phyloP scores from a whole-genome alignment of 805 yeast genomes.

The Zygosaccharomyces lentus region DNA sequence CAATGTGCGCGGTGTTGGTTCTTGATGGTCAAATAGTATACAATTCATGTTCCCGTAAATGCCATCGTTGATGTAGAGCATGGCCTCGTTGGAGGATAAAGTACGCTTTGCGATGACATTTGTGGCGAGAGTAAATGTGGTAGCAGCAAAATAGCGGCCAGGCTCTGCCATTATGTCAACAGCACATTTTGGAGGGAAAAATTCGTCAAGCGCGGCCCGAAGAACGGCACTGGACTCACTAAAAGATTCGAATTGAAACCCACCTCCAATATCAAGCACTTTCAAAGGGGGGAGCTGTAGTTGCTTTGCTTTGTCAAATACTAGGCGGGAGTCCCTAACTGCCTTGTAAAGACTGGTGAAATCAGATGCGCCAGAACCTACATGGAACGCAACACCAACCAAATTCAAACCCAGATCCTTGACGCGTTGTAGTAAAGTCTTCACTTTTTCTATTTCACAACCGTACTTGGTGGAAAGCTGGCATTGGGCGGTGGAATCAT shows the following conservation, averaged over 20 bases:
- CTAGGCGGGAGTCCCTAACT: conserved; percentile 58
- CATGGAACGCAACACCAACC: conserved; percentile 89
- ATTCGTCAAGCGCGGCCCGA: conserved; percentile 47
- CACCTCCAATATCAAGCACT: conserved; percentile 88
- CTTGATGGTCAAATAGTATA: conserved; percentile 86
- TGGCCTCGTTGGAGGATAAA: conserved; percentile 41
- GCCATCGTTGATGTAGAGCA: conserved; percentile 91
- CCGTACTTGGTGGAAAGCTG: conserved; percentile 87
- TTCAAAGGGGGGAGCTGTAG: conserved; percentile 45
- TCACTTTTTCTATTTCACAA: conserved; percentile 55
- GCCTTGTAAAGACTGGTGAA: conserved; percentile 64
- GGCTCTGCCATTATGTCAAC: conserved; percentile 80
- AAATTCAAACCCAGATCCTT: conserved; percentile 57
- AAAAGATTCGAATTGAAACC: conserved; percentile 67
- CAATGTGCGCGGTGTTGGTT: conserved; percentile 65
- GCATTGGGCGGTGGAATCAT: conserved; percentile 83
- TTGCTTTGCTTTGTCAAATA: conserved; percentile 58
- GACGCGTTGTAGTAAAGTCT: conserved; percentile 56
- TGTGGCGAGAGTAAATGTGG: conserved; percentile 79
- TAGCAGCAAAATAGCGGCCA: conserved; percentile 83
- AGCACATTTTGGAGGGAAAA: conserved; percentile 50
- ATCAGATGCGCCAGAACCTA: conserved; percentile 90
- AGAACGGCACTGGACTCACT: conserved; percentile 54
- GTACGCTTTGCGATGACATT: conserved; percentile 81
- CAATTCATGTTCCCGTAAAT: conserved; percentile 95